Evolutionary conservation across 441 rosid genomes (phyloP).

Genomic region (Corymbia citriodora): DNA sequence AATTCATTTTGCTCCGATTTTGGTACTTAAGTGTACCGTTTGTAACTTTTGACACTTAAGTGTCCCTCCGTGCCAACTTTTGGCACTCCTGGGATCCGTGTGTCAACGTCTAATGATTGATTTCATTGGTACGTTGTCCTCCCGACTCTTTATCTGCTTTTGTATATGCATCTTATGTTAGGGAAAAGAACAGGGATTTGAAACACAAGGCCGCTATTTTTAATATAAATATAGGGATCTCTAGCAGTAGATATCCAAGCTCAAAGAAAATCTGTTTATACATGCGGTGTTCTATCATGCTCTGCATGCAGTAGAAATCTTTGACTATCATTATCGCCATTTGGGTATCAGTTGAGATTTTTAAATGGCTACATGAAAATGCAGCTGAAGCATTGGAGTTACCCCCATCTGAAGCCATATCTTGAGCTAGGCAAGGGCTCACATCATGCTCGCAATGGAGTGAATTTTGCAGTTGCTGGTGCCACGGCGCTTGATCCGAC

Average conservation of each 20-base stretch:
- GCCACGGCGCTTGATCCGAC: not conserved
- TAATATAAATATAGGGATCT: not conserved
- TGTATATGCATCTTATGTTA: not conserved
- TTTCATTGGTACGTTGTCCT: not conserved
- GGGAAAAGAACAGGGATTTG: not conserved
- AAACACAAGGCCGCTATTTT: not conserved
- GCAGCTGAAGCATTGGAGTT: not conserved
- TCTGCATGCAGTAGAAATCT: not conserved
- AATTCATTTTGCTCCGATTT: too few species aligned
- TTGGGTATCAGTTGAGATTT: not conserved
- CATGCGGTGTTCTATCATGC: too few species aligned
- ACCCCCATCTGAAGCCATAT: not conserved
- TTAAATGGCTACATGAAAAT: not conserved
- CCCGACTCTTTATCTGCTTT: not conserved
- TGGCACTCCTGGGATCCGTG: too few species aligned
- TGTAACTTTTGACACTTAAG: too few species aligned
- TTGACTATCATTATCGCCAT: not conserved
- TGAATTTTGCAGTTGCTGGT: not conserved
- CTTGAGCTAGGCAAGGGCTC: not conserved
- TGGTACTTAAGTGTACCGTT: too few species aligned
- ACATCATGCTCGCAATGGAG: not conserved
- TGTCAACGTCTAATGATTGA: slow-evolving; percentile 46
- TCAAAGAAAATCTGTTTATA: too few species aligned
- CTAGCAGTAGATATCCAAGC: too few species aligned
- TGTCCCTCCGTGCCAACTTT: too few species aligned